Evolutionary conservation across 2,329 filamentous ascomycete species (phyloP).

Genomic region (Dactylellina parvicollis): DNA sequence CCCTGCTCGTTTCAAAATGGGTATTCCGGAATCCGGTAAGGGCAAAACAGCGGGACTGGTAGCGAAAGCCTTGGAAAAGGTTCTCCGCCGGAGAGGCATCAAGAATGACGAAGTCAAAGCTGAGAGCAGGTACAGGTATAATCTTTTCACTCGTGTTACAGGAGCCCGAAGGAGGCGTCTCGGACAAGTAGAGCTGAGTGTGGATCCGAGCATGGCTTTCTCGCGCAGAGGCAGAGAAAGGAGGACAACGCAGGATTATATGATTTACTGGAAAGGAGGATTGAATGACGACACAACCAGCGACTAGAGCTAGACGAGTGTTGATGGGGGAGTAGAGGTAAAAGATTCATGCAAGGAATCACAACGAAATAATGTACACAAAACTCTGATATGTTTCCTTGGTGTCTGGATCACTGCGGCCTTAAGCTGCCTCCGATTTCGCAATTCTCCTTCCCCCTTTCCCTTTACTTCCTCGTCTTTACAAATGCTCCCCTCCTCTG

Average conservation of each 20-base stretch:
- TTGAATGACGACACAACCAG: no score
- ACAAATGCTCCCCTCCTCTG: no score
- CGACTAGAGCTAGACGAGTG: no score
- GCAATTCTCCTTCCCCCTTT: no score
- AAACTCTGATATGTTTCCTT: no score
- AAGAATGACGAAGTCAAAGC: not conserved
- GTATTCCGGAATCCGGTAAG: conserved; percentile 1
- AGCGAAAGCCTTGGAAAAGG: not conserved
- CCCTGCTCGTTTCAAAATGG: conserved; percentile 43
- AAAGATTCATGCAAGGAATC: no score
- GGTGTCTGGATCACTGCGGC: no score
- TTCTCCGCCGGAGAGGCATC: not conserved
- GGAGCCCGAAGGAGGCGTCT: not conserved
- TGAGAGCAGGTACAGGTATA: conserved; percentile 5
- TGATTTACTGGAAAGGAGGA: not conserved
- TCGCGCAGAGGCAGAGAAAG: not conserved
- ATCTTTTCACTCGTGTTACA: conserved; percentile 1
- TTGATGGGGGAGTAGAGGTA: no score
- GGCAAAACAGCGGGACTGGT: not conserved
- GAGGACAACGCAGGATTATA: no score
- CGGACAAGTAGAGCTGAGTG: not conserved
- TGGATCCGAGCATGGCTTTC: not conserved
- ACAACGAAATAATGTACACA: no score
- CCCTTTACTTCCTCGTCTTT: no score
- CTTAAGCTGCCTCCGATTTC: no score